phyloP scores from a whole-genome alignment of 75 land plant species.

The Picea glauca region DNA sequence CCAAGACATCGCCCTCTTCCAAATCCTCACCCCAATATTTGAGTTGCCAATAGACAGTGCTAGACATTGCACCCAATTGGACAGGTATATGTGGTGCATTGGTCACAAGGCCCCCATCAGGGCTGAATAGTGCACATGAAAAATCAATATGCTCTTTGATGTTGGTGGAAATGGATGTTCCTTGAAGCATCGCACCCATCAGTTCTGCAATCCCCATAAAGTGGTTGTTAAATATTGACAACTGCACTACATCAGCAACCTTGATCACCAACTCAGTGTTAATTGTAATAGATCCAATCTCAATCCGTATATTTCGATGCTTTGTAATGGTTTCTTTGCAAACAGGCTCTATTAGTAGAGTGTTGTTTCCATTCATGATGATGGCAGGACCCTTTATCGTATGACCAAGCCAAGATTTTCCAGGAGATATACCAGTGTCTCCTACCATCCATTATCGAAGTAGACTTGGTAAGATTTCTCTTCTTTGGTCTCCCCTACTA shows the following conservation, averaged over 20 bases:
- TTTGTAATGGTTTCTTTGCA: constrained; percentile 78
- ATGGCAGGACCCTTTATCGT: constrained; percentile 72
- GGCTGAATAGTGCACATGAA: constrained; percentile 94
- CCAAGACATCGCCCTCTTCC: constrained; percentile 92
- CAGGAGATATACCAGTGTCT: constrained; percentile 71
- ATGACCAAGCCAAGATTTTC: constrained; percentile 81
- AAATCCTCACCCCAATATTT: constrained; percentile 81
- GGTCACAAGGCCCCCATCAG: constrained; percentile 97
- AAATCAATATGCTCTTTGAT: constrained; percentile 95
- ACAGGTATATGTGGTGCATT: constrained; percentile 99
- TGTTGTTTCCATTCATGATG: constrained; percentile 88
- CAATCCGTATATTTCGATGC: constrained; percentile 84
- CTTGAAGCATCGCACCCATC: constrained; percentile 94
- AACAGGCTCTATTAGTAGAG: constrained; percentile 87
- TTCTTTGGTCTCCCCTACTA: constrained; percentile 32
- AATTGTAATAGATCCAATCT: constrained; percentile 33
- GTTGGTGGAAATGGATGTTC: constrained; percentile 98
- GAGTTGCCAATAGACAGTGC: constrained; percentile 90
- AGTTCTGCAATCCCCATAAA: constrained; percentile 99
- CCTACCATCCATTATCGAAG: constrained; percentile 85
- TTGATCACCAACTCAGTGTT: constrained; percentile 31
- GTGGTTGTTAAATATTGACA: constrained; percentile 89
- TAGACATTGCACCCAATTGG: constrained; percentile 97
- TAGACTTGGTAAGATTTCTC: constrained; percentile 69
- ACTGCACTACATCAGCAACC: constrained; percentile 81